Conservation (phyloP, 2,329 filamentous ascomycete genomes). For the Zymoseptoria brevis region DNA sequence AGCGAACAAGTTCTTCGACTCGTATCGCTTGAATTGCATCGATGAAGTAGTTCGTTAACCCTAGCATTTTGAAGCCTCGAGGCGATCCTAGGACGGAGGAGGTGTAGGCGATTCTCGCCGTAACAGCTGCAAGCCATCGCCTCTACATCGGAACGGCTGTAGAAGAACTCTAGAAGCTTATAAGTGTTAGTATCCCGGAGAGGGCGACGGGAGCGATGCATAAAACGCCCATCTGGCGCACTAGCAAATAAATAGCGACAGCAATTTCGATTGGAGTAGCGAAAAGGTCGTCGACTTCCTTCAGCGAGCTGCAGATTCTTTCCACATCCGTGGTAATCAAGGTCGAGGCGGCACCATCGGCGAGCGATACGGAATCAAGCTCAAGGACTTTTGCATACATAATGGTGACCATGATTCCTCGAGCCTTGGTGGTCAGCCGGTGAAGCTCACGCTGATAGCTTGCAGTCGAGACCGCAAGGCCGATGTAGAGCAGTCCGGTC, state of each 20-base stretch:
- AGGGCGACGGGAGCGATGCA: slow-evolving; percentile 14
- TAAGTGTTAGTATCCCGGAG: slow-evolving; percentile 5
- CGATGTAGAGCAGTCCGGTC: slow-evolving; percentile 12
- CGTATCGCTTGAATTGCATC: slow-evolving; percentile 15
- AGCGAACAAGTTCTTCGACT: slow-evolving; percentile 9
- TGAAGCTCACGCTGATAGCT: slow-evolving; percentile 13
- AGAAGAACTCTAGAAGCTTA: slow-evolving; percentile 13
- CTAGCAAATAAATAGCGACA: slow-evolving; percentile 14
- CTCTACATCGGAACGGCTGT: slow-evolving; percentile 13
- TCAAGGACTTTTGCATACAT: slow-evolving; percentile 11
- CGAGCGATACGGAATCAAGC: slow-evolving; percentile 8
- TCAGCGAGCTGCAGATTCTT: slow-evolving; percentile 9
- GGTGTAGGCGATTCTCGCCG: slow-evolving; percentile 13
- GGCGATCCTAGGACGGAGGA: slow-evolving; percentile 12
- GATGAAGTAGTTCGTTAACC: slow-evolving; percentile 11
- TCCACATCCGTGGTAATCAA: slow-evolving; percentile 17
- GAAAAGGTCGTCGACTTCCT: slow-evolving; percentile 13
- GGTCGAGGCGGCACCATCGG: slow-evolving; percentile 12
- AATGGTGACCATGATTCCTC: slow-evolving; percentile 11
- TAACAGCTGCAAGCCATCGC: slow-evolving; percentile 11
- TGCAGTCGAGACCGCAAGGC: slow-evolving; percentile 12
- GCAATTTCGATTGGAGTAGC: slow-evolving; percentile 19
- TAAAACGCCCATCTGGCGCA: slow-evolving; percentile 14
- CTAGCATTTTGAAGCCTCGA: slow-evolving; percentile 18
- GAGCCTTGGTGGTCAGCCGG: slow-evolving; percentile 16